phyloP scores from a whole-genome alignment of 441 rosid genomes.

The Gossypium lobatum region DNA sequence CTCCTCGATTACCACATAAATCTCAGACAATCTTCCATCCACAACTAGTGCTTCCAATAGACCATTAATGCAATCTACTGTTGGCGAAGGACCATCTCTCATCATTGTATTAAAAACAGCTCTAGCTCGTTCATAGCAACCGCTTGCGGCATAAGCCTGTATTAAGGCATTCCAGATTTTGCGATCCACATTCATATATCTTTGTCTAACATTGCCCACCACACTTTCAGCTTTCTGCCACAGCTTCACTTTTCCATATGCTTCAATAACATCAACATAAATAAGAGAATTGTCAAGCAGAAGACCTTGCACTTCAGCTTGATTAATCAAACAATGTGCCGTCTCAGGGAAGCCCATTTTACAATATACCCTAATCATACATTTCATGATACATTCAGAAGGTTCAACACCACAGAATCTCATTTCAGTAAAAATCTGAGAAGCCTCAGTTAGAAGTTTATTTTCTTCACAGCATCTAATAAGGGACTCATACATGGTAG shows the following conservation, averaged over 20 bases:
- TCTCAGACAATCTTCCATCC: constrained; percentile 80
- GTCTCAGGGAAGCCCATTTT: constrained; percentile 86
- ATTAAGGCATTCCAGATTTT: constrained; percentile 88
- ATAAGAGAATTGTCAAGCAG: constrained; percentile 38
- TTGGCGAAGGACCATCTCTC: constrained; percentile 93
- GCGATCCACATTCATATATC: constrained; percentile 45
- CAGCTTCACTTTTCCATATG: constrained; percentile 63
- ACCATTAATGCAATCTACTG: constrained; percentile 78
- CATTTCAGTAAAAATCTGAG: constrained; percentile 82
- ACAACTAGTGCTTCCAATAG: constrained; percentile 76
- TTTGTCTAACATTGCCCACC: constrained; percentile 69
- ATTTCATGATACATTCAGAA: constrained; percentile 43
- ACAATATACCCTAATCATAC: constrained; percentile 59
- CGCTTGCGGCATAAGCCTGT: constrained; percentile 81
- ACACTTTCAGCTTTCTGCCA: constrained; percentile 92
- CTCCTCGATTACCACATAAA: constrained; percentile 77
- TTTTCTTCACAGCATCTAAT: constrained; percentile 61
- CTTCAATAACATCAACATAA: constrained; percentile 58
- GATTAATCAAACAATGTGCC: constrained; percentile 58
- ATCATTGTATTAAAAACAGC: constrained; percentile 88
- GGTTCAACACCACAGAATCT: constrained; percentile 56
- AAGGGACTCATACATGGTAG: constrained; percentile 63
- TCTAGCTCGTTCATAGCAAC: constrained; percentile 85
- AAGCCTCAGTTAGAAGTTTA: constrained; percentile 63
- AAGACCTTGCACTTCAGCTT: constrained; percentile 52